Evolutionary conservation across 2,329 filamentous ascomycete species (phyloP).

Genomic region (Penicillium sp.): DNA sequence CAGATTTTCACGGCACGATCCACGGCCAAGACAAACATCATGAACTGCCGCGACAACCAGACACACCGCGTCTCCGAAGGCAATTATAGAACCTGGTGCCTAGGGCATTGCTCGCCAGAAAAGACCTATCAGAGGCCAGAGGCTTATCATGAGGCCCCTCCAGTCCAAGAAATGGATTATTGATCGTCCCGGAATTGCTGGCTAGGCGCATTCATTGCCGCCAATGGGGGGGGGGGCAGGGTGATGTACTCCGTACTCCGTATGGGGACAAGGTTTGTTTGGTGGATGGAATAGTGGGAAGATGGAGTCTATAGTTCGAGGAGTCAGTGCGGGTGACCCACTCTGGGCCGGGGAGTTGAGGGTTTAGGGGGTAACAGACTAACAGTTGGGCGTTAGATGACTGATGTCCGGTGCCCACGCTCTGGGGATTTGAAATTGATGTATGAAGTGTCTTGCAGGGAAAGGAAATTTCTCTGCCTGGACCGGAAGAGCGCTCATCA

Average conservation of each 20-base stretch:
- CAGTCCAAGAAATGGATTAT: slow-evolving; percentile 21
- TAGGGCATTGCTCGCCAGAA: slow-evolving; percentile 8
- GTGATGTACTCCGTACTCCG: not conserved
- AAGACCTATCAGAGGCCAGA: slow-evolving; percentile 27
- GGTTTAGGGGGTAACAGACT: not conserved
- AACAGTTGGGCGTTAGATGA: not conserved
- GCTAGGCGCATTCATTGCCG: slow-evolving; percentile 22
- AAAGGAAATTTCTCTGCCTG: slow-evolving; percentile 31
- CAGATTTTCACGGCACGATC: slow-evolving; percentile 12
- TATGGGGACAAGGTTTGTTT: not conserved
- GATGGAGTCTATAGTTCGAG: slow-evolving; percentile 8
- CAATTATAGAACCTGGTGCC: slow-evolving; percentile 11
- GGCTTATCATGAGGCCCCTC: slow-evolving; percentile 26
- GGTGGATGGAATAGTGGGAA: slow-evolving; percentile 1
- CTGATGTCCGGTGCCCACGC: no score
- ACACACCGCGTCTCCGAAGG: slow-evolving; percentile 2
- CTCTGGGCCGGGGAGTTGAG: not conserved
- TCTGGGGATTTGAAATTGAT: slow-evolving; percentile 9
- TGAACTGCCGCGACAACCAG: slow-evolving; percentile 16
- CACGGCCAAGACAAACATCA: slow-evolving; percentile 31
- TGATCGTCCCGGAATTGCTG: slow-evolving; percentile 22
- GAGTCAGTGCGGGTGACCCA: slow-evolving; percentile 9
- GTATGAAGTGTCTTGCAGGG: not conserved
- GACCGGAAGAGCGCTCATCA: slow-evolving; percentile 26
- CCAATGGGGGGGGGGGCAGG: slow-evolving; percentile 10